These are phyloP conservation scores for Trypanosoma cruzi DNA, from an alignment of 208 protist genomes.

Conservation along the genomic window DNA sequence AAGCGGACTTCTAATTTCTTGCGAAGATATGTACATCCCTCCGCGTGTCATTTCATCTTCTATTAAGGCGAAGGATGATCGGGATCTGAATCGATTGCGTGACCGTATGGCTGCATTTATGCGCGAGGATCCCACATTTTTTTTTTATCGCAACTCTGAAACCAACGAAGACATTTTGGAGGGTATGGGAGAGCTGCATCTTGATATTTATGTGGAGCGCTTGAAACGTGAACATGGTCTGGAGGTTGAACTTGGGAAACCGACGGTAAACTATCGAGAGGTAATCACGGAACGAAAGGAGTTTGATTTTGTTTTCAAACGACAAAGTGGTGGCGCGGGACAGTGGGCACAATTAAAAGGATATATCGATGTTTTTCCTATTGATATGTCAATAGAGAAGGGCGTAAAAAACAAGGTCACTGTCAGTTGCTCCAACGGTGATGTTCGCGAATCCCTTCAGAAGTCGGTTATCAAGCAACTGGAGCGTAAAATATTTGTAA, in stretches of 20 bases:
- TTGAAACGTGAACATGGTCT: conserved; percentile 95
- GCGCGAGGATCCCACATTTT: conserved; percentile 97
- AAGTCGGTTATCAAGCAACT: conserved; percentile 93
- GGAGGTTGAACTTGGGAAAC: conserved; percentile 92
- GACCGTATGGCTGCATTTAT: conserved; percentile 93
- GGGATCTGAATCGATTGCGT: conserved; percentile 70
- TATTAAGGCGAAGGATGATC: conserved; percentile 91
- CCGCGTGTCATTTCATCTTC: conserved; percentile 98
- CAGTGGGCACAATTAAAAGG: conserved; percentile 98
- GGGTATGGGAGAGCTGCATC: conserved; percentile 97
- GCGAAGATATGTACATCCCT: conserved; percentile 98
- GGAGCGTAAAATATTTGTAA: conserved; percentile 91
- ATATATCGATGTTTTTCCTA: conserved; percentile 89
- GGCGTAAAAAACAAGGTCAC: conserved; percentile 88
- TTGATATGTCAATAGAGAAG: conserved; percentile 92
- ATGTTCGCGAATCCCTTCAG: conserved; percentile 93
- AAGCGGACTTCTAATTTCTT: conserved; percentile 66
- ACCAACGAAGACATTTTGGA: conserved; percentile 95
- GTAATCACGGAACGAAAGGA: conserved; percentile 89
- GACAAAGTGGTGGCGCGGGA: conserved; percentile 98
- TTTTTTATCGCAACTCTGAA: conserved; percentile 93
- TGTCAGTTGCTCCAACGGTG: conserved; percentile 94
- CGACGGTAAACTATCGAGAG: conserved; percentile 97
- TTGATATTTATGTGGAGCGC: conserved; percentile 97
- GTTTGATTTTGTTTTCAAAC: conserved; percentile 99